A percentile compares a stretch with the other conserved stretches of the same genome.
These are phyloP conservation scores for Salix dunnii DNA, from an alignment of 345 rosid species.

Conservation along the genomic window DNA sequence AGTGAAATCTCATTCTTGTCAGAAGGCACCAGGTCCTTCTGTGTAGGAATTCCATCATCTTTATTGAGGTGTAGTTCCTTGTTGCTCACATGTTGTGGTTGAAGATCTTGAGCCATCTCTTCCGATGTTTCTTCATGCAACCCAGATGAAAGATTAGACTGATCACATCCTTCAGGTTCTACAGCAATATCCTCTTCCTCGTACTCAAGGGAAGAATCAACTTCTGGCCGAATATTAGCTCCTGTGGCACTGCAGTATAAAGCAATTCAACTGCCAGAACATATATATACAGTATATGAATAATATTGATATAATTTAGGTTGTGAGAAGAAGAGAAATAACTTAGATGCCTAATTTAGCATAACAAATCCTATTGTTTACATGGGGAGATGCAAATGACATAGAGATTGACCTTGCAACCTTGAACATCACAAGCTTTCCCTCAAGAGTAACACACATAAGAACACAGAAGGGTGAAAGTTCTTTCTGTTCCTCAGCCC, in stretches of 20 bases:
- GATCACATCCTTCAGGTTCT: slow-evolving; percentile 23
- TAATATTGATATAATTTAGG: neutral
- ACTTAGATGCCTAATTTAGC: neutral
- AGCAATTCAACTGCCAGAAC: slow-evolving; percentile 10
- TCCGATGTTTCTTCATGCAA: slow-evolving; percentile 26
- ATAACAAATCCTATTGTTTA: neutral
- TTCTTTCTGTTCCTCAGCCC: slow-evolving; percentile 63
- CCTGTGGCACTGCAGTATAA: slow-evolving; percentile 47
- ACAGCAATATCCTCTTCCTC: slow-evolving; percentile 49
- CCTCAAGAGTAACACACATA: slow-evolving; percentile 82
- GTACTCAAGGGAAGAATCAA: slow-evolving; percentile 39
- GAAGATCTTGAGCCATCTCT: slow-evolving; percentile 17
- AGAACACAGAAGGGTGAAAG: slow-evolving; percentile 69
- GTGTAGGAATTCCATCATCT: slow-evolving; percentile 23
- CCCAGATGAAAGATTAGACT: slow-evolving; percentile 33
- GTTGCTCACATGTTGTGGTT: slow-evolving; percentile 18
- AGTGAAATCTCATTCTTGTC: slow-evolving; percentile 18
- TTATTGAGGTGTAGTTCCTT: slow-evolving; percentile 12
- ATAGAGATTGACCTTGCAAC: slow-evolving; percentile 63
- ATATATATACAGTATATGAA: slow-evolving; percentile 6
- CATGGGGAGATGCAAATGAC: neutral
- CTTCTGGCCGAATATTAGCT: slow-evolving; percentile 30
- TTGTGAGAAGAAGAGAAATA: neutral
- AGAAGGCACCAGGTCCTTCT: slow-evolving; percentile 30
- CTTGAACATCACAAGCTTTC: slow-evolving; percentile 75